Base-by-base conservation (phyloP, 345 rosid genomes). In the Erodium maritimum region DNA sequence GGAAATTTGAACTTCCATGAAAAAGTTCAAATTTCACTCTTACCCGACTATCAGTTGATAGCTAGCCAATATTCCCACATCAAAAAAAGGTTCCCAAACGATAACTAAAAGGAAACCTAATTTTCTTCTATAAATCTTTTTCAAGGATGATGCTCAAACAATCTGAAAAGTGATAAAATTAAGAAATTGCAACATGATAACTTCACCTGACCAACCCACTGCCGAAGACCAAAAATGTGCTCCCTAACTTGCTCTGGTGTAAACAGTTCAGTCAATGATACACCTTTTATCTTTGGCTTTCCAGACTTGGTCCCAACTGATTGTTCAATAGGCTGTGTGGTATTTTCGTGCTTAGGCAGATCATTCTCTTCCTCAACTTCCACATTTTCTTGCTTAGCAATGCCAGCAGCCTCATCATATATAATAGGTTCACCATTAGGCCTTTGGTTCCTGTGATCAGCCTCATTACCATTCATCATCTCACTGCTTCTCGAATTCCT, bases 181-280 rank as follows among this genome's bases (percentile, higher is more conserved):
- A 37, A 37, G 13, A 11, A 37, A n/a, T n/a, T n/a, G n/a, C 13
- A 37, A 11, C 46, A 37, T 37, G 10, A 37, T 5, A 37, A 37
- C 6, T 12, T 37, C 10, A 90, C 99, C 96, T 94, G 99, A 68
- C 99, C 97, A 77, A 94, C 96, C 97, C 99, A 94, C 73, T 68
- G 97, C 68, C 99, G 82, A 62, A 94, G 95, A 48, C 99, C 97
- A 21, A 17, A 66, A 52, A 94, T 94, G 77, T 94, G 99, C 75
- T 79, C 90, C 63, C 84, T 82, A 46, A 94, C 90, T 83, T 94
- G 97, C 69, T 94, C 97, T 11, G 99, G 99, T 50, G 99, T 90
- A 71, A 94, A 94, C 62, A 94, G 72, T 71, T 94, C 99, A 29
- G 86, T 94, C 79, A 90, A 63, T 54, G 99, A 94, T 23, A 94